Evolutionary conservation across 495 filamentous ascomycete genomes (phyloP), one percentile per base, ranked within the genome.

Genomic region (Sphaerosporella brunnea): DNA sequence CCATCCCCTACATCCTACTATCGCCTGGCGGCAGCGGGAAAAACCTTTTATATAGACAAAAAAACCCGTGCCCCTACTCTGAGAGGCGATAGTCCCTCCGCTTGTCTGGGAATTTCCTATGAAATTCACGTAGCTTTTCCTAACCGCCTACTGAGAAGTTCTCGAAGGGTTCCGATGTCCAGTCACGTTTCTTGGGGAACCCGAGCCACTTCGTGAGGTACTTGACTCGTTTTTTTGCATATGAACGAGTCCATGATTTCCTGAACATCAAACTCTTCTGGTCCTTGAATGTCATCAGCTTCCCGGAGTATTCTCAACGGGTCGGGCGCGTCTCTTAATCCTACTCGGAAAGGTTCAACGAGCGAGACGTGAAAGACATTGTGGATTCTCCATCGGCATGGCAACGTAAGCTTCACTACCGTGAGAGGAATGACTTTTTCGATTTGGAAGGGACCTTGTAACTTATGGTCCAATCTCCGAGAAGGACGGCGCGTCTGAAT

Each of bases 301-400:
- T 50, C 28, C 1, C 25, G 32, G 3, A 25, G 16, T n/a, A 37
- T 16, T 13, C 32, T 28, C 0, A 4, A 28, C 2, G 19, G 8
- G 16, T 45, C 5, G 0, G 26, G 39, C 4, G n/a, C 24, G 3
- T 5, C 16, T 1, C 38, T 43, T 13, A 18, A 23, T 11, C 18
- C 36, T 15, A 7, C 18, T n/a, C 16, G 4, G 2, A 45, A 26
- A 3, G 25, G 18, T 25, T 50, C 39, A n/a, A 45, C 36, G 1
- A 54, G 23, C 9, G 32, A 47, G 4, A 56, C 30, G 24, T 51
- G 47, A 24, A 56, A 56, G 5, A 48, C 32, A 41, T 21, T 1
- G 48, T 56, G 47, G 1, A 56, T 51, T 20, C 47, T 53, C 36
- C 43, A 57, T 26, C 26, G 47, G 3, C 19, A 18, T 0, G 53